Evolutionary conservation across 345 rosid genomes (phyloP).

Genomic region (Gossypium thurberi): DNA sequence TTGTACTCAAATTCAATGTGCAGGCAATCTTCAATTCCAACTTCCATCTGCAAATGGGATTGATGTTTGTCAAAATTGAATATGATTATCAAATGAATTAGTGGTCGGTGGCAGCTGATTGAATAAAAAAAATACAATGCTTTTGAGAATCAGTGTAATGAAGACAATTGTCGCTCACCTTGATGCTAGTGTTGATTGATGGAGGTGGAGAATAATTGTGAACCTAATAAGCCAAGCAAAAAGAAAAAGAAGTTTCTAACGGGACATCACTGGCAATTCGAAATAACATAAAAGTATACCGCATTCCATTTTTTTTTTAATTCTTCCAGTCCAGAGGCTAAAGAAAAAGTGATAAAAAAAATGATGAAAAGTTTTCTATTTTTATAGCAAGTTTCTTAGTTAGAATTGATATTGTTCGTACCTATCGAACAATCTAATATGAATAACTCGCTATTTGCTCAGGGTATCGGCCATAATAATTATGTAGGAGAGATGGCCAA

Average conservation of each 20-base stretch:
- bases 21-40: slow-evolving; percentile 93
- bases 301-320: too few relatives aligned
- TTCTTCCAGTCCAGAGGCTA: too few relatives aligned
- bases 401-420: too few relatives aligned
- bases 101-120: background rate
- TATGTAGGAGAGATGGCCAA: too few relatives aligned
- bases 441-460: too few relatives aligned
- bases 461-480: too few relatives aligned
- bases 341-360: too few relatives aligned
- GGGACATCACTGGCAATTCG: background rate
- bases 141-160: background rate
- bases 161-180: slow-evolving; percentile 41
- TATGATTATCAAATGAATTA: background rate
- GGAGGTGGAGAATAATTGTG: slow-evolving; percentile 68
- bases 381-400: too few relatives aligned
- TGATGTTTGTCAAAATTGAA: slow-evolving; percentile 1
- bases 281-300: too few relatives aligned
- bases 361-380: too few relatives aligned
- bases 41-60: slow-evolving; percentile 76
- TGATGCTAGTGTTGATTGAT: slow-evolving; percentile 83
- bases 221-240: slow-evolving; percentile 45
- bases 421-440: too few relatives aligned
- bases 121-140: too few relatives aligned
- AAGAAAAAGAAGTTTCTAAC: background rate
- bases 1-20: slow-evolving; percentile 98